Percentiles rank a stretch among this genome's conserved stretches.
Evolutionary conservation across 805 yeast genomes (phyloP).

Genomic region (Candida insectalens): DNA sequence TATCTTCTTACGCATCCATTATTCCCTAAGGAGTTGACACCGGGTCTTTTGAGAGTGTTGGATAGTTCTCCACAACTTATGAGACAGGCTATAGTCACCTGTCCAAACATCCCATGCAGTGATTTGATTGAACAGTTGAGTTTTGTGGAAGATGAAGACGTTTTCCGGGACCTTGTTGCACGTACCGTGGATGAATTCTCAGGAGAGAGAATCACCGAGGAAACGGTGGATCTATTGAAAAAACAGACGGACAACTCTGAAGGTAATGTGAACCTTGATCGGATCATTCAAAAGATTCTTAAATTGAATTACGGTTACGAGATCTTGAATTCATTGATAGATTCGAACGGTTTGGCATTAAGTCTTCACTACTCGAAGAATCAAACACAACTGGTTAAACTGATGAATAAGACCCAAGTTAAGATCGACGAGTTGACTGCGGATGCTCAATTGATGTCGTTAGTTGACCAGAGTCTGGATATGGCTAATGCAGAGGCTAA

Average conservation of each 20-base stretch:
- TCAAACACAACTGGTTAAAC: slow-evolving; percentile 31
- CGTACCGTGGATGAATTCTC: slow-evolving; percentile 63
- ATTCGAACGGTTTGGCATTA: slow-evolving; percentile 59
- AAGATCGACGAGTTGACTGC: slow-evolving; percentile 26
- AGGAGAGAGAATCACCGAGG: slow-evolving; percentile 44
- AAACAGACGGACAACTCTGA: slow-evolving; percentile 9
- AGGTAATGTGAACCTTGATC: slow-evolving; percentile 26
- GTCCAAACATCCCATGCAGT: slow-evolving; percentile 54
- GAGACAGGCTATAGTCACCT: slow-evolving; percentile 75
- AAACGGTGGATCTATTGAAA: slow-evolving; percentile 29
- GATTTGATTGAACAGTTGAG: slow-evolving; percentile 59
- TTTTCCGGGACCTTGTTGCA: slow-evolving; percentile 56
- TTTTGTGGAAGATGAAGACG: slow-evolving; percentile 45
- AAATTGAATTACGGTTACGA: slow-evolving; percentile 44
- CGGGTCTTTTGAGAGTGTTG: slow-evolving; percentile 44
- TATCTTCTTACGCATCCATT: slow-evolving; percentile 83
- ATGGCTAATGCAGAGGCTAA: slow-evolving; percentile 10
- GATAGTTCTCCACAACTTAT: slow-evolving; percentile 48
- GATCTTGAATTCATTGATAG: slow-evolving; percentile 55
- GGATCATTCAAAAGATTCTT: slow-evolving; percentile 36
- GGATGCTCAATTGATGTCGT: slow-evolving; percentile 34
- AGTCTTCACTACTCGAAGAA: slow-evolving; percentile 49
- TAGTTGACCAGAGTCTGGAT: slow-evolving; percentile 34
- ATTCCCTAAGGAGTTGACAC: slow-evolving; percentile 54
- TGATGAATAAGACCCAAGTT: slow-evolving; percentile 36